Evolutionary conservation across 1,139 yeast genomes (phyloP), one percentile per base, ranked within the genome.

Genomic region (Yamadazyma siamensis): DNA sequence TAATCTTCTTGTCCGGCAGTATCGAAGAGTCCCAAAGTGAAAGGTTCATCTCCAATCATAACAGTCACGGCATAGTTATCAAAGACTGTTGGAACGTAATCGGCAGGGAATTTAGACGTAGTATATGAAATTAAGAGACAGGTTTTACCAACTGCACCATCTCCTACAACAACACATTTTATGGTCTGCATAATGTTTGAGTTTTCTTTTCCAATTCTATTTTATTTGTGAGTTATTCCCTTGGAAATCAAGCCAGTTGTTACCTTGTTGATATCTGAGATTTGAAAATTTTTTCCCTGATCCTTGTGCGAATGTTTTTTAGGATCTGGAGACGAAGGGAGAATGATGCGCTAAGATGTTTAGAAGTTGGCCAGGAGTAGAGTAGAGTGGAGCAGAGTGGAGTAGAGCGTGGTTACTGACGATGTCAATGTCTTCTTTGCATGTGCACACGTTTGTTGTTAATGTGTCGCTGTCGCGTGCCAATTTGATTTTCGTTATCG

Each of bases 1-100:
- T 91, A 91, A 69, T 91, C 97, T 73, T 89, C 97, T 69, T 91
- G 98, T 27, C 98, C 98, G 13, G 98, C 97, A 27, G 98, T 91
- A 67, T 91, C 98, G 56, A 89, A 91, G 41, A 91, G 70, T 11
- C 97, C 97, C 51, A 91, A 76, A 14, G 96, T 91, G 61, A 87
- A 89, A 26, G 97, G 97, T 62, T 89, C 97, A 56, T 89, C 97
- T 31, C 96, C 97, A 56, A 91, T 91, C 87, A 91, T 89, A 34
- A 91, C 97, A 2, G 97, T 89, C 32, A 91, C 98, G 9, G 97
- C 97, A 57, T 91, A 91, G 67, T 91, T 91, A 59, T 91, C 97
- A 51, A 88, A 88, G 26, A 84, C 94, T 5, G 95, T 85, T 34
- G 95, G 95, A 34, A 85, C 89, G 52, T 85, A 85, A 54, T 85